Evolutionary conservation across 2,329 filamentous ascomycete species (phyloP).

Genomic region (Penicillium verrucosum): DNA sequence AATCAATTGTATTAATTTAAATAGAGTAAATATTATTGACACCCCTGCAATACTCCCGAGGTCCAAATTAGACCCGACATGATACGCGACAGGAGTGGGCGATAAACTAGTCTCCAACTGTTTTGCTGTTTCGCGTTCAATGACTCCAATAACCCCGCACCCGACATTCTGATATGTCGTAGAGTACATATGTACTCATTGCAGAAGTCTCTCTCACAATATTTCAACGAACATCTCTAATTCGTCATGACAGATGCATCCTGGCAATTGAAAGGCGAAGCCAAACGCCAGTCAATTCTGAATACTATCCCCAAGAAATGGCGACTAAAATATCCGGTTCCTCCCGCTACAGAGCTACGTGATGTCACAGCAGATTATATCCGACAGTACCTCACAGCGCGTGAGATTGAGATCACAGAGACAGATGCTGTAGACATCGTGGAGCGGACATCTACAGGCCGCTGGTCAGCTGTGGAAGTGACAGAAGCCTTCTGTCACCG

Average conservation of each 20-base stretch:
- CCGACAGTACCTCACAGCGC: slow-evolving; percentile 52
- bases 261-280: slow-evolving; percentile 52
- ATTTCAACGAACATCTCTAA: neutral
- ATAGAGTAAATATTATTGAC: neutral
- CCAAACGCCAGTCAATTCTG: slow-evolving; percentile 55
- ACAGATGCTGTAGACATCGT: slow-evolving; percentile 57
- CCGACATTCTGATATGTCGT: neutral
- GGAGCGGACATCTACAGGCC: slow-evolving; percentile 51
- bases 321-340: slow-evolving; percentile 48
- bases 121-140: too few species aligned
- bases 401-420: slow-evolving; percentile 61
- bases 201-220: too few species aligned
- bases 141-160: slow-evolving; percentile 16
- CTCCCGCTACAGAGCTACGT: slow-evolving; percentile 50
- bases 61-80: neutral
- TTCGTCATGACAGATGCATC: slow-evolving; percentile 21
- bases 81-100: neutral
- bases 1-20: neutral
- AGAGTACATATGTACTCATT: neutral
- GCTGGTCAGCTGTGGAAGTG: slow-evolving; percentile 57
- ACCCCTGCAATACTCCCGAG: too few species aligned
- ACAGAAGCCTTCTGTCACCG: slow-evolving; percentile 57
- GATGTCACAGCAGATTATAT: slow-evolving; percentile 58
- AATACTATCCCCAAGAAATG: slow-evolving; percentile 57
- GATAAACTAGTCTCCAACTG: neutral